Evolutionary conservation across 164 flowering plant species (phyloP).

Genomic region (Santalum album): DNA sequence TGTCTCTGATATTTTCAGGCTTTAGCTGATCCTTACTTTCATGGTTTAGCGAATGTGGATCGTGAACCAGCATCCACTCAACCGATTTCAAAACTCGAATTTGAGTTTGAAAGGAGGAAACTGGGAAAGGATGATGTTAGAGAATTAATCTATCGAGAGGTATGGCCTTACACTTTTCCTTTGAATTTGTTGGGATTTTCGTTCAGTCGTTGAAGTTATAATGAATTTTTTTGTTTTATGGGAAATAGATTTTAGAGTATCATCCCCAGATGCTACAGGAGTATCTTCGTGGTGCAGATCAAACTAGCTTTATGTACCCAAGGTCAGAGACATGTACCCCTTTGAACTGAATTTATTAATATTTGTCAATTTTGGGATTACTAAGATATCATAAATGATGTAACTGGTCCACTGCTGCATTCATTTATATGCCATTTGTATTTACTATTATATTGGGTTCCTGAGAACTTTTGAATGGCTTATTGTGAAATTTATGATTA

Average conservation of each 20-base stretch:
- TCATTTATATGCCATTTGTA: too few species aligned
- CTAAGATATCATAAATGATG: too few species aligned
- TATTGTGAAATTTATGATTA: too few species aligned
- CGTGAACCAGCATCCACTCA: conserved; percentile 71
- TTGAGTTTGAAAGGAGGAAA: conserved; percentile 65
- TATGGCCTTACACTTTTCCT: conserved; percentile 14
- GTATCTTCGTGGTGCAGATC: conserved; percentile 53
- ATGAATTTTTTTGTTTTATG: conserved; percentile 1
- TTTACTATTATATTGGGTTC: too few species aligned
- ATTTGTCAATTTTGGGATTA: too few species aligned
- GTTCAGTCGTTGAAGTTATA: background rate
- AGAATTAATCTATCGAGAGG: conserved; percentile 63
- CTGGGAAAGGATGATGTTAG: conserved; percentile 61
- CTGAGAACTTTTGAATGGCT: too few species aligned
- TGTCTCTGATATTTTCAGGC: conserved; percentile 30
- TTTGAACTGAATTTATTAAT: too few species aligned
- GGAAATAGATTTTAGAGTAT: conserved; percentile 49
- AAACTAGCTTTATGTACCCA: conserved; percentile 62
- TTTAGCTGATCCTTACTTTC: conserved; percentile 56
- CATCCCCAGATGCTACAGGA: conserved; percentile 70
- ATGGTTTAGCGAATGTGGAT: conserved; percentile 53
- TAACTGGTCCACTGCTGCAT: too few species aligned
- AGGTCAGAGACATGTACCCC: conserved; percentile 30
- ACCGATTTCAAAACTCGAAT: conserved; percentile 65
- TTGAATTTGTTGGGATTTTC: background rate